These are phyloP conservation scores for Myxozyma udenii DNA, from an alignment of 805 yeast species.

Conservation along the genomic window DNA sequence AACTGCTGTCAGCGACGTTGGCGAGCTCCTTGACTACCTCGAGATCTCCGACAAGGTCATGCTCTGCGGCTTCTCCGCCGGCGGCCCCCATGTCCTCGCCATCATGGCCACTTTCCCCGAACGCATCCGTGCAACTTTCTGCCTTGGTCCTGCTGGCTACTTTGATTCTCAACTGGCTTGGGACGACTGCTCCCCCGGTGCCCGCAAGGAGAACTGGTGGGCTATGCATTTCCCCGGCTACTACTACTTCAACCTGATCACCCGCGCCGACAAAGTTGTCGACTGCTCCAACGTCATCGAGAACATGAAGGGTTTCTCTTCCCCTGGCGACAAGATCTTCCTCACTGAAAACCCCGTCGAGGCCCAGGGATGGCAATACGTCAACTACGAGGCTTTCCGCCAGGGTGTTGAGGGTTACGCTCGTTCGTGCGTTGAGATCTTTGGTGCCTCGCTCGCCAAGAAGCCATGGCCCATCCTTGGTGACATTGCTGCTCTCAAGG, in stretches of 20 bases:
- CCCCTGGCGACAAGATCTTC: slow-evolving; percentile 20
- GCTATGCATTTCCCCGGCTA: slow-evolving; percentile 17
- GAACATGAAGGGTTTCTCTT: slow-evolving; percentile 19
- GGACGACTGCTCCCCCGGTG: slow-evolving; percentile 21
- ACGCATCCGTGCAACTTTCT: slow-evolving; percentile 15
- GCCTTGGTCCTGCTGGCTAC: slow-evolving; percentile 27
- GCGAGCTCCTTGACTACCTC: slow-evolving; percentile 27
- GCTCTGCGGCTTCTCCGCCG: slow-evolving; percentile 30
- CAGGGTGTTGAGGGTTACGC: slow-evolving; percentile 26
- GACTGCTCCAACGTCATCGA: slow-evolving; percentile 23
- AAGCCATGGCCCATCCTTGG: slow-evolving; percentile 30
- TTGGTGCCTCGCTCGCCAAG: slow-evolving; percentile 18
- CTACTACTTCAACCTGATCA: slow-evolving; percentile 12
- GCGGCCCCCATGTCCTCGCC: slow-evolving; percentile 29
- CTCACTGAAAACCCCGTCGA: slow-evolving; percentile 26
- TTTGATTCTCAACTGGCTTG: slow-evolving; percentile 20
- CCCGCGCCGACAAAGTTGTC: slow-evolving; percentile 11
- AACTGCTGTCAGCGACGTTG: slow-evolving; percentile 27
- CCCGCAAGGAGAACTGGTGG: slow-evolving; percentile 16
- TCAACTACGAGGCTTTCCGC: slow-evolving; percentile 28
- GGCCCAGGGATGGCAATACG: slow-evolving; percentile 26
- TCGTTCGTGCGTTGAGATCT: slow-evolving; percentile 27
- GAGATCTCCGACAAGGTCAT: slow-evolving; percentile 16
- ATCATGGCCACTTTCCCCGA: slow-evolving; percentile 25
- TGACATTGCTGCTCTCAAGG: slow-evolving; percentile 15